Evolutionary conservation across 345 rosid species (phyloP), one percentile per base, ranked within the genome.

Genomic region (Populus nigra): DNA sequence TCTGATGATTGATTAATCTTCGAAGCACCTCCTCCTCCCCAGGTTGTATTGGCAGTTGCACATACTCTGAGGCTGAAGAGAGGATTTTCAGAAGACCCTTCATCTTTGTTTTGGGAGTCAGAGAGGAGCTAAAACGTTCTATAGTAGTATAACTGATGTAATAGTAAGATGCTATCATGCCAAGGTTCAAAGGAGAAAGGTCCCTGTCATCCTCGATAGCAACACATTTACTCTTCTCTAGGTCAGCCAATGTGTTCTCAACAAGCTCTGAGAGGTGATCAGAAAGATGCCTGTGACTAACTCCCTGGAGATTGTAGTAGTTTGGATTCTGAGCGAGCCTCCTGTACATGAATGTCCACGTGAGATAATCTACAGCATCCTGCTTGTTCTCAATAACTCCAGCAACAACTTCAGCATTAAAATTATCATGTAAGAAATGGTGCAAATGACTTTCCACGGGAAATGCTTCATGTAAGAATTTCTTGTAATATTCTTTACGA

Each of bases 211-310:
- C 99, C 80, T 93, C 97, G 41, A 93, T 82, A 50, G 85, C 76
- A 50, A 92, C 85, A 81, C 94, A 95, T 78, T 89, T 93, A 78
- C 98, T 90, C 23, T 94, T 90, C 79, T 93, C 94, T 84, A 95
- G 82, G 79, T 91, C 91, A 81, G 86, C 82, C 83, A 93, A 78
- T 63, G 98, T 91, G 78, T 88, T 90, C 88, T 93, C 99, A 76
- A 93, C 96, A 73, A 93, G 94, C 90, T 91, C 97, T 0, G 98
- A 95, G 25, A 93, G 94, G 87, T 95, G 98, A 86, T 95, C 99
- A 39, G 98, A 95, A 35, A 95, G 96, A 89, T 95, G 99, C 87
- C 96, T 87, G 78, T 91, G 93, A 85, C 93, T 90, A 36, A 91
- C 93, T 76, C 98, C 97, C 87, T 93, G 99, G 62, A 95, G 98